phyloP scores from a whole-genome alignment of 106 monocot genomes.

The Dendrobium nobile region DNA sequence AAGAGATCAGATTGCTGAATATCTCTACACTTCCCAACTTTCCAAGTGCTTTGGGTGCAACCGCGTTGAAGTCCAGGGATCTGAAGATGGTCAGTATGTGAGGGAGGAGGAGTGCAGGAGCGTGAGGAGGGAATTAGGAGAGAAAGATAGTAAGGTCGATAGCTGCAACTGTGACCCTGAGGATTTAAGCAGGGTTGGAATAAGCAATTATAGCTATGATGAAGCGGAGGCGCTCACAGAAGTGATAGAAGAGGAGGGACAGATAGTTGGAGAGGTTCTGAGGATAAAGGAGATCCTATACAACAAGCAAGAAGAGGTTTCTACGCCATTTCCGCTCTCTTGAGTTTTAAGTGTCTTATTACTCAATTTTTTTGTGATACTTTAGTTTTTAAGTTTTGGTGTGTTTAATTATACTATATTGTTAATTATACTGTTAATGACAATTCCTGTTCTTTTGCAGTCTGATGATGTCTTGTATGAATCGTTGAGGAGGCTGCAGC shows the following conservation, averaged over 20 bases:
- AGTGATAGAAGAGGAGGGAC: conserved; percentile 63
- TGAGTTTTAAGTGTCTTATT: neutral
- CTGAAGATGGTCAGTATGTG: conserved; percentile 6
- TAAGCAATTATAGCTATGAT: conserved; percentile 56
- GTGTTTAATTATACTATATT: too few species aligned
- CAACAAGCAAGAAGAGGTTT: conserved; percentile 59
- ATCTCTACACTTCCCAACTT: conserved; percentile 28
- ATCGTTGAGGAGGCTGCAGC: conserved; percentile 66
- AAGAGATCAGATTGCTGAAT: conserved; percentile 48
- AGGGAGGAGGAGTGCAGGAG: conserved; percentile 18
- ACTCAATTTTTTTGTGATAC: neutral
- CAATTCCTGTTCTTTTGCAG: conserved; percentile 30
- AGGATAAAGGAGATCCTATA: conserved; percentile 59
- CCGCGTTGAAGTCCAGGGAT: conserved; percentile 11
- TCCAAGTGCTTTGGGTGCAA: conserved; percentile 28
- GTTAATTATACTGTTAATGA: neutral
- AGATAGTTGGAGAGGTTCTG: conserved; percentile 56
- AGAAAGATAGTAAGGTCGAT: conserved; percentile 34
- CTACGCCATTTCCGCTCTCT: neutral
- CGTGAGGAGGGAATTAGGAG: conserved; percentile 7
- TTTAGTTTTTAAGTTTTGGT: neutral
- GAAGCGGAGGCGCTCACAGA: conserved; percentile 72
- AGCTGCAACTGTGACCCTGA: conserved; percentile 23
- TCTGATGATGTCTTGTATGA: conserved; percentile 60
- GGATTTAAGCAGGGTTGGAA: conserved; percentile 9